A percentile compares a stretch with the other conserved stretches of the same genome.
Evolutionary conservation across 176 grass and related monocot genomes (phyloP).

Genomic region (Oryza brachyantha): DNA sequence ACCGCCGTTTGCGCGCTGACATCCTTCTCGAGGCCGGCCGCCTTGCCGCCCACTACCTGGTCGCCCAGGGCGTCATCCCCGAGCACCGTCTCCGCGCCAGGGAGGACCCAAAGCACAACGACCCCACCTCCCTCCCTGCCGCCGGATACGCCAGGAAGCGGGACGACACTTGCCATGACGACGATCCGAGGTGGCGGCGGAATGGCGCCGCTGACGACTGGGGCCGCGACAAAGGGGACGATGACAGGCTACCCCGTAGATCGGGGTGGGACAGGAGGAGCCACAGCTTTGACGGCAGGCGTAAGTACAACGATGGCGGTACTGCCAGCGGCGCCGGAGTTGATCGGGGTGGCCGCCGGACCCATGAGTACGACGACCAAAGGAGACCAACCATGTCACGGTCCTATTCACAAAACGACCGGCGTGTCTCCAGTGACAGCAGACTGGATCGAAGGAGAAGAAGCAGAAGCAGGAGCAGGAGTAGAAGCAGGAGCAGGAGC

Average conservation of each 20-base stretch:
- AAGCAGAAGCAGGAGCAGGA: constrained; percentile 38
- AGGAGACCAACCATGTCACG: constrained; percentile 35
- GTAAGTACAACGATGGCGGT: constrained; percentile 3
- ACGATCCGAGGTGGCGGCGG: constrained; percentile 36
- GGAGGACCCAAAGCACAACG: constrained; percentile 25
- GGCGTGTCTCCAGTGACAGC: constrained; percentile 5
- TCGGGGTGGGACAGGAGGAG: constrained; percentile 48
- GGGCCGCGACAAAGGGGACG: constrained; percentile 28
- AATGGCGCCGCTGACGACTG: constrained; percentile 20
- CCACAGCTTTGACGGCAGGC: constrained; percentile 47
- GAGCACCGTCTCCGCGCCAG: constrained; percentile 39
- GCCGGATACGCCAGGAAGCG: constrained; percentile 24
- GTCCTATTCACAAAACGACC: constrained; percentile 50
- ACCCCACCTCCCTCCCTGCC: constrained; percentile 3
- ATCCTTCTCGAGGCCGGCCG: constrained; percentile 60
- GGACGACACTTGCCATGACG: constrained; percentile 9
- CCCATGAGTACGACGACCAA: constrained; percentile 18
- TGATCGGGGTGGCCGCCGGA: constrained; percentile 27
- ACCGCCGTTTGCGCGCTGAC: not conserved
- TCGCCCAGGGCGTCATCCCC: constrained; percentile 50
- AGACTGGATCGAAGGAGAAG: constrained; percentile 34
- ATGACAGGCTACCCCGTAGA: constrained; percentile 27
- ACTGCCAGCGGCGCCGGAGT: not conserved
- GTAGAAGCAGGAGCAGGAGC: constrained; percentile 22
- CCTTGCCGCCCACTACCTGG: constrained; percentile 57